Percentiles rank a stretch among this genome's conserved stretches.
Evolutionary conservation across 163 green algal species (phyloP).

Genomic region (Scenedesmus sp.): DNA sequence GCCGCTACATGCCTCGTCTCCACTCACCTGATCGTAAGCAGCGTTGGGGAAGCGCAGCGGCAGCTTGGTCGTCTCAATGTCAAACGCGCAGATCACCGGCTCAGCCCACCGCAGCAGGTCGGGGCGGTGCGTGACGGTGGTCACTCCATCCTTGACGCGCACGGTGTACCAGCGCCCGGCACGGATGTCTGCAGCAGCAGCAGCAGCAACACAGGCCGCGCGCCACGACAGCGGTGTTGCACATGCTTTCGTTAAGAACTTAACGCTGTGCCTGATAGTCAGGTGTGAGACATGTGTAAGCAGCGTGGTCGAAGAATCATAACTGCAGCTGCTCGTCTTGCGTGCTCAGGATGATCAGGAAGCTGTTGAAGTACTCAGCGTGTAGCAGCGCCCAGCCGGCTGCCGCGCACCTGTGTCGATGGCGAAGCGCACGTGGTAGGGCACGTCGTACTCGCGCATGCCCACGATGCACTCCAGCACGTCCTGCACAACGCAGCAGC

Average conservation of each 20-base stretch:
- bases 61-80: conserved; percentile 99
- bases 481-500: conserved; percentile 48
- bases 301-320: background rate
- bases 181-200: conserved; percentile 66
- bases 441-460: conserved; percentile 97
- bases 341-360: too few relatives aligned
- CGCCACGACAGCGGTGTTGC: background rate
- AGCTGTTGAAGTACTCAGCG: background rate
- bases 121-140: conserved; percentile 62
- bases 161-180: conserved; percentile 93
- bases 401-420: conserved; percentile 85
- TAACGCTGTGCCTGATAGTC: too few relatives aligned
- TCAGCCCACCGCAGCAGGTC: conserved; percentile 93
- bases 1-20: too few relatives aligned
- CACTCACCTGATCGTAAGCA: conserved; percentile 90
- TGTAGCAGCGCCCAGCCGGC: background rate
- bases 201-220: background rate
- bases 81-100: conserved; percentile 96
- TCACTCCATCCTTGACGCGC: conserved; percentile 59
- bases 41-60: conserved; percentile 99
- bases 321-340: background rate
- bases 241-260: too few relatives aligned
- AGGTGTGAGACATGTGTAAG: background rate
- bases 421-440: conserved; percentile 95
- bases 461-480: conserved; percentile 65